Percentiles rank a stretch among this genome's conserved stretches.
These are phyloP conservation scores for Colletotrichum somersetense DNA, from an alignment of 2,329 filamentous ascomycete species.

Conservation along the genomic window DNA sequence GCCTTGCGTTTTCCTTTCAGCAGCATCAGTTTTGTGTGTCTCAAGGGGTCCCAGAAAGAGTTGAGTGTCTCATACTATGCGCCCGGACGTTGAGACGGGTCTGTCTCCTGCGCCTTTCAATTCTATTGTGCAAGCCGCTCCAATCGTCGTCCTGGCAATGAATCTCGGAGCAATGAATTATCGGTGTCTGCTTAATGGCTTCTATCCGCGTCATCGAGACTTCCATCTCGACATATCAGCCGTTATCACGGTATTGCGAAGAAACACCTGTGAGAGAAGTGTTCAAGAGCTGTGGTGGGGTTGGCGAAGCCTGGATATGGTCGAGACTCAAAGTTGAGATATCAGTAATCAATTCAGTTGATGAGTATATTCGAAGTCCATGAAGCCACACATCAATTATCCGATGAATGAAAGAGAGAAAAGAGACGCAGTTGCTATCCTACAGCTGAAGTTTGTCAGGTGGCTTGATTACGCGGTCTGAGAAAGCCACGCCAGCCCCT, in stretches of 20 bases:
- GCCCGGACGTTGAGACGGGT: conserved; percentile 53
- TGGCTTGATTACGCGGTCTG: neutral
- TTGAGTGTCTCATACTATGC: conserved; percentile 46
- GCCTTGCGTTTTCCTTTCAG: conserved; percentile 39
- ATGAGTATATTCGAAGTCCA: neutral
- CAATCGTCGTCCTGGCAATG: conserved; percentile 49
- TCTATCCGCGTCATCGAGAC: neutral
- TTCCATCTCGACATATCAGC: neutral
- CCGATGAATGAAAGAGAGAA: neutral
- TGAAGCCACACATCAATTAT: neutral
- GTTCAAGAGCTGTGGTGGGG: neutral
- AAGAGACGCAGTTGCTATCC: neutral
- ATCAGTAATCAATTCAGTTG: neutral
- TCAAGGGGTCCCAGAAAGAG: neutral
- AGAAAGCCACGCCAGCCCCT: neutral
- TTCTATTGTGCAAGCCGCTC: conserved; percentile 49
- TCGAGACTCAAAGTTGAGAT: too few relatives aligned
- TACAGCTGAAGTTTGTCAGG: neutral
- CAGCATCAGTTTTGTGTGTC: neutral
- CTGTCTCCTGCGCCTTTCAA: conserved; percentile 50
- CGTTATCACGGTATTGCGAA: neutral
- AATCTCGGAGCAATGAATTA: conserved; percentile 16
- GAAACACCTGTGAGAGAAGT: neutral
- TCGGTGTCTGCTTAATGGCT: neutral
- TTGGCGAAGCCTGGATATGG: neutral